phyloP scores from a whole-genome alignment of 768 basidiomycete genomes.

The Naganishia onofrii region DNA sequence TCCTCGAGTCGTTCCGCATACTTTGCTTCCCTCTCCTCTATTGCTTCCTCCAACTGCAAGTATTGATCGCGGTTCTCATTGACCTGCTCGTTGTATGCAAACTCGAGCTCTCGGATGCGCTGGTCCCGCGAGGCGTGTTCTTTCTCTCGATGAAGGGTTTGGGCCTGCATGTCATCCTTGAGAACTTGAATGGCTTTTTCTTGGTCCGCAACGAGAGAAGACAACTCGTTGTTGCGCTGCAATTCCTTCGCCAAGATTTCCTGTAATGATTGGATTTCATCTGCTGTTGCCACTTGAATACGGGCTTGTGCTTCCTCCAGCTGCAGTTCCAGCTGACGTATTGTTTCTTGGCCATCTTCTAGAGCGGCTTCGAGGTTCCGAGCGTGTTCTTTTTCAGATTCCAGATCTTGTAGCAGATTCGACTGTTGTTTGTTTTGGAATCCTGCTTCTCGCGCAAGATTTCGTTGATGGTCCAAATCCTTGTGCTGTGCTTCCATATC shows the following conservation, averaged over 20 bases:
- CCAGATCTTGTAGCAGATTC: neutral
- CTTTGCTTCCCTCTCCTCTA: conserved; percentile 16
- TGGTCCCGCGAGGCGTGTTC: neutral
- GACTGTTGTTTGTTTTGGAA: neutral
- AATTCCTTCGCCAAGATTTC: neutral
- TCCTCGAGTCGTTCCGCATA: neutral
- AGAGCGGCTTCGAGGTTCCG: neutral
- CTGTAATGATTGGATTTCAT: neutral
- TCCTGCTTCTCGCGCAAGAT: neutral
- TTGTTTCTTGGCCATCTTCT: neutral
- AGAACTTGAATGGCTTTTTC: neutral
- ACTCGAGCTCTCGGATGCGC: conserved; percentile 10
- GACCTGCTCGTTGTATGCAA: conserved; percentile 2
- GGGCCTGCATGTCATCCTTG: neutral
- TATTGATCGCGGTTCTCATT: conserved; percentile 8
- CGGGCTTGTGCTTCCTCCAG: neutral
- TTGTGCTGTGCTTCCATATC: neutral
- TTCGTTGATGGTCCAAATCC: neutral
- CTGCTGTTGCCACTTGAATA: neutral
- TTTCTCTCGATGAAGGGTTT: neutral
- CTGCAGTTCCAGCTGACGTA: neutral
- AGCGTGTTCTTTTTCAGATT: neutral
- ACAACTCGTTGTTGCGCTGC: conserved; percentile 4
- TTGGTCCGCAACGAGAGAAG: neutral
- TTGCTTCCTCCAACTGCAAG: conserved; percentile 17